Conservation (phyloP, 352 stramenopile species). For the Globisporangium cystogenes region DNA sequence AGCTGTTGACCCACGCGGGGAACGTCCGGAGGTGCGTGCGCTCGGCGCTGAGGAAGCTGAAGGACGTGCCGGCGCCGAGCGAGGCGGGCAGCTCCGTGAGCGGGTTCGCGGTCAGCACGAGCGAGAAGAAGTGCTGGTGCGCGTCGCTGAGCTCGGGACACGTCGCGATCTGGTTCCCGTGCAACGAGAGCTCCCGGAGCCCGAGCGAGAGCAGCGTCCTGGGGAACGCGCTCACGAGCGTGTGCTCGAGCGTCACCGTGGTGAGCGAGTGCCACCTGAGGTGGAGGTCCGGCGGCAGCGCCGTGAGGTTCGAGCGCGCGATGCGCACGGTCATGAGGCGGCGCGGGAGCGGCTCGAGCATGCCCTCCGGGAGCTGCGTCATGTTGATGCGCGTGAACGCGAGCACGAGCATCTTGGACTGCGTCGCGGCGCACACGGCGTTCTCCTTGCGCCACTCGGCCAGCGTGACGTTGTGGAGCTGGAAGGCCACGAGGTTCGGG, state of each 20-base stretch:
- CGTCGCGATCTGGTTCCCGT: neutral
- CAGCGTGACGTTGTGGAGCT: constrained; percentile 26
- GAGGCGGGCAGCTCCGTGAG: neutral
- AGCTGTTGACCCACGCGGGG: neutral
- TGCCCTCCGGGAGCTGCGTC: neutral
- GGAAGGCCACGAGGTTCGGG: constrained; percentile 20
- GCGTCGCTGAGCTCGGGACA: neutral
- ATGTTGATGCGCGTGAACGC: constrained; percentile 1
- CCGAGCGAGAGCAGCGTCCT: constrained; percentile 1
- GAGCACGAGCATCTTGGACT: constrained; percentile 1
- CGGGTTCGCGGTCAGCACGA: constrained; percentile 1
- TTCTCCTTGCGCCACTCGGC: constrained; percentile 7
- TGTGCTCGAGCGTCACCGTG: constrained; percentile 17
- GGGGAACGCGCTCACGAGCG: constrained; percentile 6
- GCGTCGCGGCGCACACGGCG: neutral
- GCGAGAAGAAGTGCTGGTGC: neutral
- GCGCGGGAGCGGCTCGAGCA: neutral
- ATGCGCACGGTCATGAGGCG: constrained; percentile 20
- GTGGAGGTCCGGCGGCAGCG: constrained; percentile 10
- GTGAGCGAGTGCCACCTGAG: constrained; percentile 14
- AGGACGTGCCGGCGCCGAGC: neutral
- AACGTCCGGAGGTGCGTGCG: neutral
- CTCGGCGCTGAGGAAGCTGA: neutral
- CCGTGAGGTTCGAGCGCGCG: constrained; percentile 15
- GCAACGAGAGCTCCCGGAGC: neutral